A percentile compares a stretch with the other conserved stretches of the same genome.
These are phyloP conservation scores for Nigrospora sphaerica DNA, from an alignment of 2,329 filamentous ascomycete species.

Conservation along the genomic window DNA sequence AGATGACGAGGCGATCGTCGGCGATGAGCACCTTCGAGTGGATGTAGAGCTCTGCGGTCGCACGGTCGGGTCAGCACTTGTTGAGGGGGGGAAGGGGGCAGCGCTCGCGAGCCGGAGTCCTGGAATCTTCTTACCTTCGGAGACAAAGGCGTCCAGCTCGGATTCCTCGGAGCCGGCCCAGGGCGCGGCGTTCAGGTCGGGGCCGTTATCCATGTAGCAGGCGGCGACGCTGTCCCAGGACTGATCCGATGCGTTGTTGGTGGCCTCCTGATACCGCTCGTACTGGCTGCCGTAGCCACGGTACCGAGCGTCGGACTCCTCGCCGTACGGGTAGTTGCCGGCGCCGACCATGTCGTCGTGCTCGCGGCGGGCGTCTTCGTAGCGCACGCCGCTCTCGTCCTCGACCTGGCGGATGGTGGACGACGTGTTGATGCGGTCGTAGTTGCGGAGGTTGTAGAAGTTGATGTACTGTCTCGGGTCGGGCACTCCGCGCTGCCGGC, in stretches of 20 bases:
- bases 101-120: no score
- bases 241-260: conserved; percentile 42
- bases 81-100: conserved; percentile 28
- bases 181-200: conserved; percentile 54
- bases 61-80: conserved; percentile 45
- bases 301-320: conserved; percentile 20
- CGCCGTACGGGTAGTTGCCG: conserved; percentile 30
- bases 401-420: conserved; percentile 54
- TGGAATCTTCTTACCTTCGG: conserved; percentile 33
- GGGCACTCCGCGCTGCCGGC: conserved; percentile 56
- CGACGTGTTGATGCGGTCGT: conserved; percentile 73
- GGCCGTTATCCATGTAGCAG: conserved; percentile 77
- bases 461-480: conserved; percentile 68
- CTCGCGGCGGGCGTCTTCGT: conserved; percentile 58
- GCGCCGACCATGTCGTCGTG: conserved; percentile 51
- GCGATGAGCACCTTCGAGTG: conserved; percentile 87
- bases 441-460: conserved; percentile 81
- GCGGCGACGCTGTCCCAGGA: conserved; percentile 71
- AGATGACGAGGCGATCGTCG: conserved; percentile 79
- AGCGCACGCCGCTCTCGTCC: conserved; percentile 55
- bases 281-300: conserved; percentile 41
- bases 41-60: conserved; percentile 52
- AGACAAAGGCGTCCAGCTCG: conserved; percentile 55
- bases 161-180: conserved; percentile 48
- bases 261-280: conserved; percentile 65